These are phyloP conservation scores for Fusarium napiforme DNA, from an alignment of 2,329 filamentous ascomycete genomes.

Conservation along the genomic window DNA sequence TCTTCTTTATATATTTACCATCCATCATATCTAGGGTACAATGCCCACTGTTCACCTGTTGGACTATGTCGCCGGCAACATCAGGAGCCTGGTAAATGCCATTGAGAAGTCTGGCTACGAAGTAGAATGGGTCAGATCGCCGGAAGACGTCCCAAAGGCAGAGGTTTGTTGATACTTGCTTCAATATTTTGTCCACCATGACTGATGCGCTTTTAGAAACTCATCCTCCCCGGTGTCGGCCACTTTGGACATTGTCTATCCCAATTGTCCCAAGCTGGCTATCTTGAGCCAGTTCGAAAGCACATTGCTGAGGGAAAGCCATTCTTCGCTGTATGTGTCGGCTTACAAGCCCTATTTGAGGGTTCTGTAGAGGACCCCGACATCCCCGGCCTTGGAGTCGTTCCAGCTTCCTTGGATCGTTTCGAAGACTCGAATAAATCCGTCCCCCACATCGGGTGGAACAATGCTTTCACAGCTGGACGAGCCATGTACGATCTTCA, in stretches of 20 bases:
- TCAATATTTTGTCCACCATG: constrained; percentile 2
- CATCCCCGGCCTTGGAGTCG: constrained; percentile 78
- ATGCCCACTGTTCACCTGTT: constrained; percentile 84
- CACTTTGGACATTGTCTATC: constrained; percentile 97
- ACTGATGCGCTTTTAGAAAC: constrained; percentile 67
- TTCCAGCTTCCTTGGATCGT: constrained; percentile 76
- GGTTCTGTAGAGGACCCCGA: constrained; percentile 82
- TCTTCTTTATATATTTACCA: constrained; percentile 14
- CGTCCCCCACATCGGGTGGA: constrained; percentile 99
- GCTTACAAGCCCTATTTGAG: constrained; percentile 88
- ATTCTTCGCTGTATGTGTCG: constrained; percentile 98
- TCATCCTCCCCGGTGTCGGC: constrained; percentile 95
- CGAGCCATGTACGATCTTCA: constrained; percentile 78
- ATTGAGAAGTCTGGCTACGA: constrained; percentile 95
- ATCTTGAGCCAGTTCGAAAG: constrained; percentile 80
- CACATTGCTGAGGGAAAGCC: constrained; percentile 94
- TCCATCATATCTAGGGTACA: constrained; percentile 43
- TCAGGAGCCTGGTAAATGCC: constrained; percentile 95
- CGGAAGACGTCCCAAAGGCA: constrained; percentile 84
- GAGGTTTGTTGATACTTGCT: constrained; percentile 69
- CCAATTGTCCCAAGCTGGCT: constrained; percentile 84
- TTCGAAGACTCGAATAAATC: constrained; percentile 84
- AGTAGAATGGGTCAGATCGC: constrained; percentile 90
- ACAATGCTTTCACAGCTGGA: constrained; percentile 77
- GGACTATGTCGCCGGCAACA: constrained; percentile 95